Conservation (phyloP, 768 basidiomycete genomes). For the Phylloporus rhodoxanthus region DNA sequence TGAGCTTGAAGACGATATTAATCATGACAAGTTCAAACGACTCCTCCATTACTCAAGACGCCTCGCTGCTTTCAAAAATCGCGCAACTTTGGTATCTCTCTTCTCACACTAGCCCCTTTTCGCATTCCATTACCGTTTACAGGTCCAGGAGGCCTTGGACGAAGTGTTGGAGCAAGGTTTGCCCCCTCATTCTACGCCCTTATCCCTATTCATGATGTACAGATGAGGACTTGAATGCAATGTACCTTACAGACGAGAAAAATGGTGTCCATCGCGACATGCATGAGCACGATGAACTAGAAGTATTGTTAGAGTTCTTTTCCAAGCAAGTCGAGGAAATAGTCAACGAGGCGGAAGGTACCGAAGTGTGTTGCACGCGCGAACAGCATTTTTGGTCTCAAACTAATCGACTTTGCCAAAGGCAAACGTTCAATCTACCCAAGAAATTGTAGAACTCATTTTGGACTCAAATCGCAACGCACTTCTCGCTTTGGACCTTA, state of each 20-base stretch:
- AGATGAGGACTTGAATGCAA: constrained; percentile 93
- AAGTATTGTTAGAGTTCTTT: constrained; percentile 90
- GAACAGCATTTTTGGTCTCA: not conserved
- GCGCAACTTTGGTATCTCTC: constrained; percentile 67
- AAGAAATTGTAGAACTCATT: constrained; percentile 96
- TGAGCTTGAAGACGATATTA: constrained; percentile 92
- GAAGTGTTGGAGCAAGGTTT: constrained; percentile 87
- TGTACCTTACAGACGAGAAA: constrained; percentile 90
- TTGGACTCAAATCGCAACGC: constrained; percentile 94
- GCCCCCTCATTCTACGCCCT: constrained; percentile 1
- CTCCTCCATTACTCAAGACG: constrained; percentile 89
- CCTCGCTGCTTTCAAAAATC: constrained; percentile 82
- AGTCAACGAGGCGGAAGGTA: constrained; percentile 86
- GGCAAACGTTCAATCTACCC: constrained; percentile 94
- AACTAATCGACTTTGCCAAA: constrained; percentile 2
- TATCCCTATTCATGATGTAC: constrained; percentile 4
- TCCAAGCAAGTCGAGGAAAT: constrained; percentile 96
- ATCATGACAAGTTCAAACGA: constrained; percentile 89
- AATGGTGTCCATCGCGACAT: constrained; percentile 51
- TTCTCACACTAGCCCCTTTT: not conserved
- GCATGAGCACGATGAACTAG: constrained; percentile 88
- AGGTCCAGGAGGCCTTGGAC: constrained; percentile 88
- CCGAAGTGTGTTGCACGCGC: constrained; percentile 48
- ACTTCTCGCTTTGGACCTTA: constrained; percentile 83
- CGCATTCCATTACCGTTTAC: constrained; percentile 8